Conservation (phyloP, 2,329 filamentous ascomycete species). For the Stachybotrys echinatus region DNA sequence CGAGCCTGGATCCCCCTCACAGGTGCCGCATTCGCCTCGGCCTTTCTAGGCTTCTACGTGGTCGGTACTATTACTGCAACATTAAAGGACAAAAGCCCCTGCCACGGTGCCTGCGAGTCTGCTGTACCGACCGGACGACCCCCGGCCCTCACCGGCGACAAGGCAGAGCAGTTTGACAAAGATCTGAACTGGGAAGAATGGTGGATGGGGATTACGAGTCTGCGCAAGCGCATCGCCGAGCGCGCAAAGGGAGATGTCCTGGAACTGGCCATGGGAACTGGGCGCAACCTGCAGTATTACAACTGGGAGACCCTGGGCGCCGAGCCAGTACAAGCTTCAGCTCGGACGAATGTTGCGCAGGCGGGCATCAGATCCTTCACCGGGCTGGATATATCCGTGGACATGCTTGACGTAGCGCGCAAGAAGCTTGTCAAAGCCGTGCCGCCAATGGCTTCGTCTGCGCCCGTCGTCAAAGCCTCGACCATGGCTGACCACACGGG, state of each 20-base stretch:
- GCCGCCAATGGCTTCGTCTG: conserved; percentile 26
- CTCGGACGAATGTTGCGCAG: conserved; percentile 3
- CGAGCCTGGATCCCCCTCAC: conserved; percentile 38
- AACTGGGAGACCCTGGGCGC: conserved; percentile 42
- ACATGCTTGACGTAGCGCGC: conserved; percentile 56
- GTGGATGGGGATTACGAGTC: conserved; percentile 47
- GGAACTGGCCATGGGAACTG: conserved; percentile 59
- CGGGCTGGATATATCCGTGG: conserved; percentile 54
- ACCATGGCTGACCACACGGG: conserved; percentile 27
- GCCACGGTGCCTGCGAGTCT: conserved; percentile 24
- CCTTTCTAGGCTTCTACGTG: conserved; percentile 43
- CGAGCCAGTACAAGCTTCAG: conserved; percentile 8
- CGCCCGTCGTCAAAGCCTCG: conserved; percentile 23
- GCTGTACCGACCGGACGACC: conserved; percentile 42
- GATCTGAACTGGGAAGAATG: conserved; percentile 53
- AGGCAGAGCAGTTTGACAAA: conserved; percentile 52
- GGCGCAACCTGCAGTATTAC: conserved; percentile 56
- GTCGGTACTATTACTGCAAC: conserved; percentile 31
- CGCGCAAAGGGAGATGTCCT: conserved; percentile 51
- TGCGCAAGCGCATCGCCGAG: conserved; percentile 43
- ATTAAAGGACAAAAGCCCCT: conserved; percentile 16
- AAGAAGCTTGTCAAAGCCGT: conserved; percentile 42
- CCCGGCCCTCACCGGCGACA: conserved; percentile 36
- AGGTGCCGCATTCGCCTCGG: conserved; percentile 39
- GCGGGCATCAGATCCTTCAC: conserved; percentile 49